Evolutionary conservation across 2,329 filamentous ascomycete genomes (phyloP).

Genomic region (Trichothecium roseum): DNA sequence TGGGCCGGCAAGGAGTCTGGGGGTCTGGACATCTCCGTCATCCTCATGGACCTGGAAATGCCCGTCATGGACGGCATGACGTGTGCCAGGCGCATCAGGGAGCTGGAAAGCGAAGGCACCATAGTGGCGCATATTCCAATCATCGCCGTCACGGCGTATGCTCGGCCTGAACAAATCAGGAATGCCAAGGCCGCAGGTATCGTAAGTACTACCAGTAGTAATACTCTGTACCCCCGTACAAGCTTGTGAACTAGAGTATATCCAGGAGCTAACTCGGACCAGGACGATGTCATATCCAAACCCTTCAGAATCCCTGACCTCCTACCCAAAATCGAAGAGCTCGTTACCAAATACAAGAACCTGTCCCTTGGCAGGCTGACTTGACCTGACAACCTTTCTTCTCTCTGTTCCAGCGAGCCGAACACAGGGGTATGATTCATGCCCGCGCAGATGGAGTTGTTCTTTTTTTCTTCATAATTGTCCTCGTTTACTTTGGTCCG

Average conservation of each 20-base stretch:
- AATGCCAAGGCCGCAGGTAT: constrained; percentile 64
- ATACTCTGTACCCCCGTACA: background rate
- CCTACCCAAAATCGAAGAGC: constrained; percentile 54
- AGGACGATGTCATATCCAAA: constrained; percentile 70
- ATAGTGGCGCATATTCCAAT: constrained; percentile 61
- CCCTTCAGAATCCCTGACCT: constrained; percentile 68
- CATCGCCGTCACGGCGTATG: constrained; percentile 77
- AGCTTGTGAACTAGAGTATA: background rate
- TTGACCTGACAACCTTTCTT: too few relatives aligned
- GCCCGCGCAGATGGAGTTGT: too few relatives aligned
- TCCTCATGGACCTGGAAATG: constrained; percentile 78
- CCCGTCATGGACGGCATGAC: constrained; percentile 74
- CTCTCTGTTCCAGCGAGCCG: too few relatives aligned
- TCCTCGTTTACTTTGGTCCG: too few relatives aligned
- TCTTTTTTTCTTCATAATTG: too few relatives aligned
- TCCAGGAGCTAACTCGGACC: constrained; percentile 2
- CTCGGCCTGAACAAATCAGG: constrained; percentile 61
- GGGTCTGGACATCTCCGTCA: constrained; percentile 49
- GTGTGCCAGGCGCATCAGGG: constrained; percentile 58
- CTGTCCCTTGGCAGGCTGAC: constrained; percentile 14
- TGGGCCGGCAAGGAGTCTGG: constrained; percentile 38
- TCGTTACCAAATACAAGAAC: constrained; percentile 31
- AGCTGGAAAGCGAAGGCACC: constrained; percentile 51
- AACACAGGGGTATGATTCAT: too few relatives aligned
- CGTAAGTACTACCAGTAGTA: constrained; percentile 34